Conservation (phyloP, 495 filamentous ascomycete species). For the Xylaria venustula region DNA sequence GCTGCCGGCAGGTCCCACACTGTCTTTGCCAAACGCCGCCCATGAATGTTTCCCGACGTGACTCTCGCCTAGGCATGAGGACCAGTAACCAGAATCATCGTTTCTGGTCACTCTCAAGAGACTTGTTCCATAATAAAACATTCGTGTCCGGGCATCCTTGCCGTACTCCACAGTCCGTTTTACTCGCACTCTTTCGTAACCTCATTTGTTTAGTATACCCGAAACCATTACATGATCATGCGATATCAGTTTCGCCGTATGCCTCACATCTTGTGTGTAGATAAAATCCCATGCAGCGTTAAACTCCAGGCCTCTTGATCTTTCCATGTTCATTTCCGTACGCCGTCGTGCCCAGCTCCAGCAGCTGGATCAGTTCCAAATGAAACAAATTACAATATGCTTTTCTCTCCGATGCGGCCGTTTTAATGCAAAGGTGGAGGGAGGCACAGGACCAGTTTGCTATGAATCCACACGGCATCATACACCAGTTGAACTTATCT, state of each 20-base stretch:
- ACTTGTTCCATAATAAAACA: conserved; percentile 27
- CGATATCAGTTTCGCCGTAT: conserved; percentile 13
- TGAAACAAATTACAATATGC: conserved; percentile 25
- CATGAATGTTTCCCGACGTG: conserved; percentile 21
- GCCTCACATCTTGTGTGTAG: conserved; percentile 13
- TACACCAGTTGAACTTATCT: conserved; percentile 13
- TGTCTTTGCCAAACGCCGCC: conserved; percentile 35
- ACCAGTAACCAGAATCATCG: not conserved
- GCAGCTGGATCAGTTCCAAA: conserved; percentile 15
- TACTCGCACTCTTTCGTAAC: conserved; percentile 25
- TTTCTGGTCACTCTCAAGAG: conserved; percentile 14
- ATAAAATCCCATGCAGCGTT: conserved; percentile 18
- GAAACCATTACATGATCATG: conserved; percentile 17
- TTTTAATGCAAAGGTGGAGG: conserved; percentile 20
- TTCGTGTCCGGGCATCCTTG: conserved; percentile 32
- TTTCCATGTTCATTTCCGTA: conserved; percentile 21
- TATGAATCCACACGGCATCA: conserved; percentile 13
- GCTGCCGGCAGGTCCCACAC: conserved; percentile 23
- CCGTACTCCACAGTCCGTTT: conserved; percentile 21
- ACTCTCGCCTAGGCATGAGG: not conserved
- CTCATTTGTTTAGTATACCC: conserved; percentile 36
- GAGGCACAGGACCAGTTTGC: conserved; percentile 7
- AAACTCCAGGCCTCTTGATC: conserved; percentile 14
- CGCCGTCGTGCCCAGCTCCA: conserved; percentile 22
- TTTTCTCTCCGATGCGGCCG: conserved; percentile 27